Conservation (phyloP, 1,139 yeast genomes). For the Blastobotrys arbuscula region DNA sequence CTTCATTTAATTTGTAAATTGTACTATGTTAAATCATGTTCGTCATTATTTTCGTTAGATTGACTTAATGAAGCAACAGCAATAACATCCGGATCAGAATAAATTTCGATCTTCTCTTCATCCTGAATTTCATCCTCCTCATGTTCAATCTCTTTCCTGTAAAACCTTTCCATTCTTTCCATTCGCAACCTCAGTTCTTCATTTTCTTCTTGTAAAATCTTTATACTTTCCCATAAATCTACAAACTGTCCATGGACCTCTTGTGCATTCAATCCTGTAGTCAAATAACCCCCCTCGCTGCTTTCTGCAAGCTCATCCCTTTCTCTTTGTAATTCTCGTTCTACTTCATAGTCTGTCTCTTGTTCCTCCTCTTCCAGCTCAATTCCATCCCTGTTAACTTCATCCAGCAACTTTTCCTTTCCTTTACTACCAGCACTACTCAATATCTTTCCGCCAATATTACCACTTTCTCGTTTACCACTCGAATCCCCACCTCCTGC, state of each 20-base stretch:
- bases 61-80: neutral
- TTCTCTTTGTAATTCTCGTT: neutral
- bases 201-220: neutral
- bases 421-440: neutral
- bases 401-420: neutral
- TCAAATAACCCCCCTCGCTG: neutral
- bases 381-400: neutral
- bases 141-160: neutral
- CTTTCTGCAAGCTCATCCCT: neutral
- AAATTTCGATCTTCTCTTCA: neutral
- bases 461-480: neutral
- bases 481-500: neutral
- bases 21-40: neutral
- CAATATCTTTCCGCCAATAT: neutral
- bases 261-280: neutral
- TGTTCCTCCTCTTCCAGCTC: constrained; percentile 1
- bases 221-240: neutral
- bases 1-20: neutral
- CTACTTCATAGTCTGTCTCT: neutral
- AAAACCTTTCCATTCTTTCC: neutral
- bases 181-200: constrained; percentile 1
- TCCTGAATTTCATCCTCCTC: neutral
- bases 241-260: neutral
- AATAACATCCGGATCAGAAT: neutral
- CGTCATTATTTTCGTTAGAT: neutral